These are phyloP conservation scores for Knufia petricola DNA, from an alignment of 2,329 filamentous ascomycete genomes.

Conservation along the genomic window DNA sequence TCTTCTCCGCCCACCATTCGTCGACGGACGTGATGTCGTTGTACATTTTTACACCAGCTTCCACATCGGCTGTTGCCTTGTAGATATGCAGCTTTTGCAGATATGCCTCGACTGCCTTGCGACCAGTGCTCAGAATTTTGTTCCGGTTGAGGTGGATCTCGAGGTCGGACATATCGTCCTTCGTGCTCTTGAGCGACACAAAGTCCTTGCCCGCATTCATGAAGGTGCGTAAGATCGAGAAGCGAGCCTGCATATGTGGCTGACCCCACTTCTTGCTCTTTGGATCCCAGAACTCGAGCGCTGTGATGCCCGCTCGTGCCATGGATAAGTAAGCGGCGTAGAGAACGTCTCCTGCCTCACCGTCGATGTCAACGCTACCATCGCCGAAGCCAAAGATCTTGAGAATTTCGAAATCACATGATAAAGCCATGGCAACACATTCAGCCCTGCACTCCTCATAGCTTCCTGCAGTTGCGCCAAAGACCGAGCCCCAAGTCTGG, in stretches of 20 bases:
- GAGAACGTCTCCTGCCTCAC: conserved; percentile 74
- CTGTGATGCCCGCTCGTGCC: conserved; percentile 82
- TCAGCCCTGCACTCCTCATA: conserved; percentile 96
- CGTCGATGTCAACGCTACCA: conserved; percentile 60
- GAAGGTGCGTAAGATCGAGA: conserved; percentile 69
- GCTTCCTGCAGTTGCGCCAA: conserved; percentile 73
- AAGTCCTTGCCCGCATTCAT: conserved; percentile 78
- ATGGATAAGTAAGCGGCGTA: conserved; percentile 85
- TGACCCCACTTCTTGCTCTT: conserved; percentile 88
- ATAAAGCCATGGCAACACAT: conserved; percentile 82
- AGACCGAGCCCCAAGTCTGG: conserved; percentile 89
- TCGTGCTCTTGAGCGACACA: conserved; percentile 66
- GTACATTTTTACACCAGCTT: conserved; percentile 69
- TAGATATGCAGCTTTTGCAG: conserved; percentile 87
- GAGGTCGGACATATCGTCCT: conserved; percentile 68
- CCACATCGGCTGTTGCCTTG: conserved; percentile 79
- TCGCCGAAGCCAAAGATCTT: conserved; percentile 88
- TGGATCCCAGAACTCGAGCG: conserved; percentile 91
- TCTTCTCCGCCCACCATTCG: conserved; percentile 72
- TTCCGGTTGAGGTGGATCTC: conserved; percentile 73
- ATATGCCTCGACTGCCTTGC: conserved; percentile 74
- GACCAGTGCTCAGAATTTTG: conserved; percentile 76
- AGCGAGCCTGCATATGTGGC: conserved; percentile 82
- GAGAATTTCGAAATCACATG: conserved; percentile 79
- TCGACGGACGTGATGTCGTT: conserved; percentile 73